Base-by-base conservation (phyloP, 352 stramenopile species). In the Globisporangium nagaii region DNA sequence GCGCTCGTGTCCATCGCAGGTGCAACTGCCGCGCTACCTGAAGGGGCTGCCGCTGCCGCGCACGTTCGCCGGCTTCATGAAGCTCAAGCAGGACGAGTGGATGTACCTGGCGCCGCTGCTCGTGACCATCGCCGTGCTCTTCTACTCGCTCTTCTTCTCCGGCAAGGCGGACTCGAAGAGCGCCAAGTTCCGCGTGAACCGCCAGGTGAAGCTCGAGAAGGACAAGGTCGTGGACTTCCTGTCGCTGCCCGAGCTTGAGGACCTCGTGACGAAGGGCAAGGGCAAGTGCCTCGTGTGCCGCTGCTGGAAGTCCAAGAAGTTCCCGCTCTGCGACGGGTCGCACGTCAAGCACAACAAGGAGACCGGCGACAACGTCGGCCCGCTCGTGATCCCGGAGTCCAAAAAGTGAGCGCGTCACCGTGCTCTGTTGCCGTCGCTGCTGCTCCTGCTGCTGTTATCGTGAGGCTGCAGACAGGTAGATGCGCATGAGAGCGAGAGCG, bases 251-350 rank as follows among this genome's bases (percentile, higher is more conserved):
- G 84, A 93, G 42, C 74, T 93, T 49, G 84, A 93, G 64, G 84
- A 93, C 35, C 65, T 93, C 45, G 71, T 82, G 49, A 65, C 70
- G 36, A 87, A 88, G 59, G 62, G 68, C 46, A 90, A 89, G 64
- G 73, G 82, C 56, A 93, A 93, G 58, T 93, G 84, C 68, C 71
- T 73, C 35, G 54, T 91, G 42, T 93, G 84, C 68, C 77, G 84
- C 56, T 93, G 84, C 70, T 93, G 84, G 84, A 93, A 93, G 68
- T 93, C 84, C 41, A 93, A 93, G 73, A 90, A 86, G 68, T 93
- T 93, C 63, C 84, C 84, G 7, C 78, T 78, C 63, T 93, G 84
- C 57, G 84, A 91, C 44, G 80, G 84, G 27, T 55, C 66, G 45
- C 84, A 93, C 77, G 68, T 79, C 56, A 90, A 93, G 70, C 84